Percentiles rank a stretch among this genome's conserved stretches.
Evolutionary conservation across 2,329 filamentous ascomycete genomes (phyloP).

Genomic region (Fusarium circinatum): DNA sequence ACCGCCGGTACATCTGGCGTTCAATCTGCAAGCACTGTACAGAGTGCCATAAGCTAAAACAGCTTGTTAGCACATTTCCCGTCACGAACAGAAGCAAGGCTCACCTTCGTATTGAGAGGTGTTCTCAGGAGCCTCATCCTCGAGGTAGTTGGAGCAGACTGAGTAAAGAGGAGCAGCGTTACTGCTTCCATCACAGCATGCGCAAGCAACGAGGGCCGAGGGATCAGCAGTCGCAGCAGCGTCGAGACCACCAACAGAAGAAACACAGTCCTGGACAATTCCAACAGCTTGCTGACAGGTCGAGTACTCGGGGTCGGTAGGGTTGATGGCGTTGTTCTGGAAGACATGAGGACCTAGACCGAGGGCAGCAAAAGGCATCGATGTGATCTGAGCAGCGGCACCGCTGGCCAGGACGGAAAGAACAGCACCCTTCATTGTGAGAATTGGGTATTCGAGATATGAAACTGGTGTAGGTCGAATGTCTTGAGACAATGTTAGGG

Average conservation of each 20-base stretch:
- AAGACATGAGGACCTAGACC: slow-evolving; percentile 31
- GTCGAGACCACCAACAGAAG: slow-evolving; percentile 36
- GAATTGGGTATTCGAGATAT: neutral
- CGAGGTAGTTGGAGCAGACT: slow-evolving; percentile 45
- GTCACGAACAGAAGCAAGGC: neutral
- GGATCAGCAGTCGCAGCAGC: slow-evolving; percentile 40
- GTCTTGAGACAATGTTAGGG: neutral
- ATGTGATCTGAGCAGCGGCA: slow-evolving; percentile 43
- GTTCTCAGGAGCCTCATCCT: slow-evolving; percentile 35
- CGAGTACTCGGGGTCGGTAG: slow-evolving; percentile 39
- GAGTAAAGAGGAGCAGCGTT: slow-evolving; percentile 43
- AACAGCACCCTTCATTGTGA: slow-evolving; percentile 40
- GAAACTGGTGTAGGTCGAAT: slow-evolving; percentile 1
- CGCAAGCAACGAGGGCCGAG: slow-evolving; percentile 41
- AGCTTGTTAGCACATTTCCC: slow-evolving; percentile 11
- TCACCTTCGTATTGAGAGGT: slow-evolving; percentile 42
- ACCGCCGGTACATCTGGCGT: slow-evolving; percentile 14
- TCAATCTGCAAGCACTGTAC: slow-evolving; percentile 38
- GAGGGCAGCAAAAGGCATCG: slow-evolving; percentile 30
- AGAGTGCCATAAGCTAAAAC: slow-evolving; percentile 42
- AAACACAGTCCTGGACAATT: slow-evolving; percentile 39
- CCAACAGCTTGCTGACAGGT: slow-evolving; percentile 38
- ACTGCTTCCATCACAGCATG: slow-evolving; percentile 41
- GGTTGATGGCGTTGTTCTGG: slow-evolving; percentile 41
- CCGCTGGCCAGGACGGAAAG: slow-evolving; percentile 38